Evolutionary conservation across 441 rosid species (phyloP).

Genomic region (Syzygium syzygioides): DNA sequence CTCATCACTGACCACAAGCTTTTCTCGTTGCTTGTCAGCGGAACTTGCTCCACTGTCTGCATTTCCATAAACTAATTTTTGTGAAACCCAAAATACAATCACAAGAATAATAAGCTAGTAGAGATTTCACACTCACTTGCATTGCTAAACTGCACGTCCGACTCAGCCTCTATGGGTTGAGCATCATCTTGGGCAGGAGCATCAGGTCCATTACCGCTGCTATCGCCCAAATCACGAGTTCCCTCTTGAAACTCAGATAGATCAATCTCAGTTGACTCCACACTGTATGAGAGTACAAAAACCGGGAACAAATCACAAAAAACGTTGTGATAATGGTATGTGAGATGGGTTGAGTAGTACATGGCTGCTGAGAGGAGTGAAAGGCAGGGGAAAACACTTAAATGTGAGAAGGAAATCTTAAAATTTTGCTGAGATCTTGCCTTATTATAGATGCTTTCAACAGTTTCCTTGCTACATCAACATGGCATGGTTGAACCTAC

Average conservation of each 20-base stretch:
- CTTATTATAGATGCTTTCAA: conserved; percentile 91
- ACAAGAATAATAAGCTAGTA: not conserved
- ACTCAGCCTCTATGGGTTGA: conserved; percentile 35
- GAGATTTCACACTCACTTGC: conserved; percentile 35
- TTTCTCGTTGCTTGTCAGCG: conserved; percentile 28
- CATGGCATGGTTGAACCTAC: conserved; percentile 89
- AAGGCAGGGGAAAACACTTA: not conserved
- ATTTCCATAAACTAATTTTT: not conserved
- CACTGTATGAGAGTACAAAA: conserved; percentile 38
- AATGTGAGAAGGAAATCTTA: not conserved
- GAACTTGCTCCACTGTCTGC: conserved; percentile 42
- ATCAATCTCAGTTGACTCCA: conserved; percentile 95
- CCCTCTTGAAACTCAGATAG: conserved; percentile 91
- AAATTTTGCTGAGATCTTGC: conserved; percentile 22
- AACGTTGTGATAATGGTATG: not conserved
- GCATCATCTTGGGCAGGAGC: conserved; percentile 28
- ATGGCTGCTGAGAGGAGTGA: not conserved
- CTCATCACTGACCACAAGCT: conserved; percentile 66
- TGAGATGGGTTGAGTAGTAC: not conserved
- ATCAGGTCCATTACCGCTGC: conserved; percentile 19
- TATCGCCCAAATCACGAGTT: conserved; percentile 28
- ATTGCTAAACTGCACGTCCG: conserved; percentile 35
- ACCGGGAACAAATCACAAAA: not conserved
- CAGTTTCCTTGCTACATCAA: conserved; percentile 72
- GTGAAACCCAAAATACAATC: not conserved